Percentiles rank a stretch among this genome's conserved stretches.
phyloP scores from a whole-genome alignment of 257 asterid species.

The Paulownia fortunei region DNA sequence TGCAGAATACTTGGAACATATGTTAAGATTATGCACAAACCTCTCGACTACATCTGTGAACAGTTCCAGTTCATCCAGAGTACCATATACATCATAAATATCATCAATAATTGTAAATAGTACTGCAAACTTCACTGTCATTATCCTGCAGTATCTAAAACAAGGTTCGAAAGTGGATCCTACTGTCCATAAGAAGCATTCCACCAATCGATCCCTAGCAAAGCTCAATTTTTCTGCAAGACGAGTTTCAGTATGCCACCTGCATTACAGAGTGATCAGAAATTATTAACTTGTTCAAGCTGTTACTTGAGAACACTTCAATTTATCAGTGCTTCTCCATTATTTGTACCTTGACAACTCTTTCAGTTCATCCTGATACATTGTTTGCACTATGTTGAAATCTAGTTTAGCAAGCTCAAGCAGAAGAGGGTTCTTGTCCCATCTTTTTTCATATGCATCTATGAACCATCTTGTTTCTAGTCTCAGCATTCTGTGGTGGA shows the following conservation, averaged over 20 bases:
- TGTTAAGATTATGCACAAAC: constrained; percentile 13
- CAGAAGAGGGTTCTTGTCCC: constrained; percentile 26
- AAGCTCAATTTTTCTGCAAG: constrained; percentile 37
- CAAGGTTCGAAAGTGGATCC: constrained; percentile 38
- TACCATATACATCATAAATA: constrained; percentile 38
- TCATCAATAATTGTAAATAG: constrained; percentile 34
- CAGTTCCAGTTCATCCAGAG: constrained; percentile 39
- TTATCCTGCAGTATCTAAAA: constrained; percentile 12
- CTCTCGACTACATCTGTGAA: constrained; percentile 41
- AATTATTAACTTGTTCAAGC: neutral
- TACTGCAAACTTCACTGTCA: constrained; percentile 7
- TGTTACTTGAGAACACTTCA: neutral
- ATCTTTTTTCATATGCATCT: constrained; percentile 20
- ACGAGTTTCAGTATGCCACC: constrained; percentile 35
- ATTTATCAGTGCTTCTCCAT: neutral
- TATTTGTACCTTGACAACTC: constrained; percentile 28
- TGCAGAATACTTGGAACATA: neutral
- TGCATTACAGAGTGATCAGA: neutral
- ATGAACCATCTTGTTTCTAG: constrained; percentile 42
- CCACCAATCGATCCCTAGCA: constrained; percentile 46
- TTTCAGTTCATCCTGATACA: constrained; percentile 40
- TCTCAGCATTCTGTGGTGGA: constrained; percentile 40
- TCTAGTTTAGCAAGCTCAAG: constrained; percentile 50
- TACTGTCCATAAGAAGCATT: constrained; percentile 41
- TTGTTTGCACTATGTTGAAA: constrained; percentile 41